Base-by-base conservation (phyloP, 164 flowering plant species). In the Platanus orientalis region DNA sequence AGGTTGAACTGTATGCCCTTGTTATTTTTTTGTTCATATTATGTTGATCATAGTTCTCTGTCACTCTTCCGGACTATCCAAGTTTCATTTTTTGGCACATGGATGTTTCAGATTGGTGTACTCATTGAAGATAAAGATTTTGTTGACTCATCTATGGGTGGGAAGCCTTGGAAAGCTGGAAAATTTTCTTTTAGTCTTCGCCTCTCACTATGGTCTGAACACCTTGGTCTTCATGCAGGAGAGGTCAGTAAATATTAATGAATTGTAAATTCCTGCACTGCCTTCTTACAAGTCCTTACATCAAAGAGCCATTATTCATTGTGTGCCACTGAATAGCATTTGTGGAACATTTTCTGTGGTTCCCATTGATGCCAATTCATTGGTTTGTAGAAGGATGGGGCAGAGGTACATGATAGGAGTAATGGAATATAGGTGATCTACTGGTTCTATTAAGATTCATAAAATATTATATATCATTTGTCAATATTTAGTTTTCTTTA, bases 71-170 rank as follows among this genome's bases (percentile, higher is more conserved):
- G 42, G 12, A 36, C 42, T 36, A 7, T 14, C 42, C 4, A 7
- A 36, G 9, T 44, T 65, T 34, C 30, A 28, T 16, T 53, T 19
- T 36, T 20, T 50, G 32, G 10, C 6, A 29, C 34, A 36, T 51
- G 34, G 20, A 17, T 40, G 4, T 72, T 69, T 63, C 83, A 95
- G 99, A 95, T 95, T 82, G 97, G 86, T 20, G 87, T 88, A 25
- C 78, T 95, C 16, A 84, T 95, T 72, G 99, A 95, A 80, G 99
- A 92, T 75, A 87, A 79, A 75, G 96, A 87, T 28, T 81, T 81
- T 49, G 79, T 85, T 48, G 81, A 81, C 58, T 90, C 99, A 26
- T 74, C 39, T 11, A 88, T 90, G 92, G 79, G 73, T 62, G 97
- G 94, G 21, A 78, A 75, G 51, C 82, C 83, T 30, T 86, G 89